These are phyloP conservation scores for Fraxinus anomala DNA, from an alignment of 257 asterid genomes.

Conservation along the genomic window DNA sequence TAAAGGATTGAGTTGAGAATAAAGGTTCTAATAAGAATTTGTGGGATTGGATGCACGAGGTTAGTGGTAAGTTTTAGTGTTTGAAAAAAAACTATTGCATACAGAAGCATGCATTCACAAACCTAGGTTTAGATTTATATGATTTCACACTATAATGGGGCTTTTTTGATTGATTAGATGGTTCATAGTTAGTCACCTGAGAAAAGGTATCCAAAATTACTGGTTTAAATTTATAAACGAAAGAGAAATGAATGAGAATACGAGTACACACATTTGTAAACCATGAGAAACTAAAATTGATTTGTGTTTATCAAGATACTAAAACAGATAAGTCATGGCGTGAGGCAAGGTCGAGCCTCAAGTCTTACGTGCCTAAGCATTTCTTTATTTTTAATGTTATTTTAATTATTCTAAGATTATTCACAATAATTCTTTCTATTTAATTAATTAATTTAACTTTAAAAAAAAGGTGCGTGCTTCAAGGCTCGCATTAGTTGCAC, in stretches of 20 bases:
- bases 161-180: conserved; percentile 32
- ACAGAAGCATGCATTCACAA: conserved; percentile 18
- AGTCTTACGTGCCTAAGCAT: too few species aligned
- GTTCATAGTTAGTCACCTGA: conserved; percentile 26
- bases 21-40: conserved; percentile 13
- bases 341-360: too few species aligned
- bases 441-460: too few species aligned
- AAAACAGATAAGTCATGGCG: too few species aligned
- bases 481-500: too few species aligned
- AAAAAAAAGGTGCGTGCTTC: too few species aligned
- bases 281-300: too few species aligned
- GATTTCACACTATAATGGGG: conserved; percentile 20
- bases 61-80: conserved; percentile 19
- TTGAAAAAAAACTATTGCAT: not conserved
- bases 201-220: conserved; percentile 18
- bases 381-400: too few species aligned
- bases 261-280: too few species aligned
- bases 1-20: conserved; percentile 23
- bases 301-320: too few species aligned
- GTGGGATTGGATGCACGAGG: conserved; percentile 13
- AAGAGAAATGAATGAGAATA: not conserved
- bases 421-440: too few species aligned
- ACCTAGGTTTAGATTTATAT: conserved; percentile 19
- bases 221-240: not conserved
- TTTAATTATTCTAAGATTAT: too few species aligned